Conservation (phyloP, 164 flowering plant genomes). For the Nymphaea colorata region DNA sequence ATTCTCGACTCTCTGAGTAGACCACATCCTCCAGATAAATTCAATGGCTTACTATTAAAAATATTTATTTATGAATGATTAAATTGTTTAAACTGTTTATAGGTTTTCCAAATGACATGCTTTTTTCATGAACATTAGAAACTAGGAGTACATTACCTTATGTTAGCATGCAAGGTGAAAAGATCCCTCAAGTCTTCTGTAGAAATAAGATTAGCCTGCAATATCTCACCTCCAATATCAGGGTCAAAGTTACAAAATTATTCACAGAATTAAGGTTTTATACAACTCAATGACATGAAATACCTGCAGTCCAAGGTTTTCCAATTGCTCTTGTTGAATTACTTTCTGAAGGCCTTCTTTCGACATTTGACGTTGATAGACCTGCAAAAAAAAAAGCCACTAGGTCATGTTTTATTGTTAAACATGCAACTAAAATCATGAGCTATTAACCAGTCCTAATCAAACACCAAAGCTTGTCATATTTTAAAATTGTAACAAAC, state of each 20-base stretch:
- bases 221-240: conserved; percentile 1
- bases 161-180: conserved; percentile 62
- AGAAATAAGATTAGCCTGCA: conserved; percentile 80
- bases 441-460: not conserved
- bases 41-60: too few relatives aligned
- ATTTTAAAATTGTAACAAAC: conserved; percentile 15
- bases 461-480: too few relatives aligned
- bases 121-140: not conserved
- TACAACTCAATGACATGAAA: not conserved
- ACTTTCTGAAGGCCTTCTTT: conserved; percentile 99
- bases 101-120: too few relatives aligned
- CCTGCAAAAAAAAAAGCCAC: conserved; percentile 28
- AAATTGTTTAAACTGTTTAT: too few relatives aligned
- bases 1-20: too few relatives aligned
- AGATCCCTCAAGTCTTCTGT: conserved; percentile 87
- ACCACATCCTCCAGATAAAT: too few relatives aligned
- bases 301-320: conserved; percentile 35
- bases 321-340: conserved; percentile 78
- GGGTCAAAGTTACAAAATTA: not conserved
- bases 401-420: too few relatives aligned
- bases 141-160: conserved; percentile 48
- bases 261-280: not conserved
- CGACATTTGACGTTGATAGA: conserved; percentile 98
- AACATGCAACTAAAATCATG: not conserved
- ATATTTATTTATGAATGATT: too few relatives aligned